phyloP scores from a whole-genome alignment of 1,284 basidiomycete species.

The Cerioporus squamosus region DNA sequence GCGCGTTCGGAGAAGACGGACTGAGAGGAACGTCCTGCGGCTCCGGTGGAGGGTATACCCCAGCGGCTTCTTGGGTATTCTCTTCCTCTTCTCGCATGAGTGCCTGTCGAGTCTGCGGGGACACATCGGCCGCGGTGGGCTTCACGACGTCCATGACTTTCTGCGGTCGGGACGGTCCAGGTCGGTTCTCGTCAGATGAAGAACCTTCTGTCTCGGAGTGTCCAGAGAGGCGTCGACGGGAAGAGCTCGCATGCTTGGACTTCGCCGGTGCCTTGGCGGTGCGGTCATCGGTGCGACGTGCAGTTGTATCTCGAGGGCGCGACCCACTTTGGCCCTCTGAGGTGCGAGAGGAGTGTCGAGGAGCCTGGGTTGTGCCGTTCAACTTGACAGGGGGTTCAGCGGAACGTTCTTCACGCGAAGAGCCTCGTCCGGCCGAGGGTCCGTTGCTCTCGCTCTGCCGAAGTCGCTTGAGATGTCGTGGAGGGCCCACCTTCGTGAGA shows the following conservation, averaged over 20 bases:
- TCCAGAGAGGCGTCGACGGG: neutral
- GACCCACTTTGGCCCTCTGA: no score
- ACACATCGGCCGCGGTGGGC: neutral
- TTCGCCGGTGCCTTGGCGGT: neutral
- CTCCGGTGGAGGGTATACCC: neutral
- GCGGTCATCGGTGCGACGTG: no score
- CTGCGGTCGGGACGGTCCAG: neutral
- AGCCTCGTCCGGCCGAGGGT: neutral
- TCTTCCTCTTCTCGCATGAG: constrained; percentile 26
- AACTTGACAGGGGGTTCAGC: no score
- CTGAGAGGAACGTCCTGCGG: neutral
- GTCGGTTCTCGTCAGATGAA: neutral
- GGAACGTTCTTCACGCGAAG: neutral
- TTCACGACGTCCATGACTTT: neutral
- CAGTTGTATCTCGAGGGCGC: no score
- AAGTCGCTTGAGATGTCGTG: constrained; percentile 19
- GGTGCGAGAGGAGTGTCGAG: no score
- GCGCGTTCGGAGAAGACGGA: neutral
- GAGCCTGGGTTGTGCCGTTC: no score
- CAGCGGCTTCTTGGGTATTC: constrained; percentile 21
- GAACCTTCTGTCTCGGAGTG: neutral
- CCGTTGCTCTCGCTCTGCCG: constrained; percentile 2
- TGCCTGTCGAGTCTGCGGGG: constrained; percentile 1
- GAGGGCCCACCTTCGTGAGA: constrained; percentile 22
- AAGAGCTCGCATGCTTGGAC: neutral